Percentiles rank a stretch among this genome's conserved stretches.
Conservation (phyloP, 495 filamentous ascomycete species). For the Hypoxylon lenormandii region DNA sequence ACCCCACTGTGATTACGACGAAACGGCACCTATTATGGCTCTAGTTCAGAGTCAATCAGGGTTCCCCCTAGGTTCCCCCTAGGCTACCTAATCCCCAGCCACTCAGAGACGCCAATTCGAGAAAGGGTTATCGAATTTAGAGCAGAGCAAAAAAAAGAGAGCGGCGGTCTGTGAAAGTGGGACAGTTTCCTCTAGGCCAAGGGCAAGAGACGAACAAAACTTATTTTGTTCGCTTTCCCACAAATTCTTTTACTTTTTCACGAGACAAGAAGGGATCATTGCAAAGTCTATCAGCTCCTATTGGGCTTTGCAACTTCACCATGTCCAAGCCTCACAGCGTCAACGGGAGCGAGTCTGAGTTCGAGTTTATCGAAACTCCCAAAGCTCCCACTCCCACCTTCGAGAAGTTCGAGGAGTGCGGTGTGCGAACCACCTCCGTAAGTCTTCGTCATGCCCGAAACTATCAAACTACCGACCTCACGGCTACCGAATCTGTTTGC, state of each 20-base stretch:
- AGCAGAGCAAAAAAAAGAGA: slow-evolving; percentile 13
- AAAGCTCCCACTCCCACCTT: slow-evolving; percentile 68
- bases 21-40: slow-evolving; percentile 33
- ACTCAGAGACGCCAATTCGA: slow-evolving; percentile 40
- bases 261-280: slow-evolving; percentile 26
- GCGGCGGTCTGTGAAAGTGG: slow-evolving; percentile 47
- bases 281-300: slow-evolving; percentile 36
- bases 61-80: too few species aligned
- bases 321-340: slow-evolving; percentile 63
- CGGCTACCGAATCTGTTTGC: slow-evolving; percentile 6
- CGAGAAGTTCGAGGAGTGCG: slow-evolving; percentile 73
- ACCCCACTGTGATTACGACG: slow-evolving; percentile 42
- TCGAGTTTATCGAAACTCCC: slow-evolving; percentile 84
- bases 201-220: slow-evolving; percentile 31
- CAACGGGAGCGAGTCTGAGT: slow-evolving; percentile 67
- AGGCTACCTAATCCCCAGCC: too few species aligned
- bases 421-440: slow-evolving; percentile 79
- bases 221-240: slow-evolving; percentile 31
- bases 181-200: slow-evolving; percentile 10
- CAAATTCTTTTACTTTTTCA: slow-evolving; percentile 29
- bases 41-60: slow-evolving; percentile 21
- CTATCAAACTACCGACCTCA: background rate
- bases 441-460: slow-evolving; percentile 44
- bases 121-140: slow-evolving; percentile 28
- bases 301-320: slow-evolving; percentile 47